Conservation (phyloP, 2,329 filamentous ascomycete species). For the Alternaria tenuissima region DNA sequence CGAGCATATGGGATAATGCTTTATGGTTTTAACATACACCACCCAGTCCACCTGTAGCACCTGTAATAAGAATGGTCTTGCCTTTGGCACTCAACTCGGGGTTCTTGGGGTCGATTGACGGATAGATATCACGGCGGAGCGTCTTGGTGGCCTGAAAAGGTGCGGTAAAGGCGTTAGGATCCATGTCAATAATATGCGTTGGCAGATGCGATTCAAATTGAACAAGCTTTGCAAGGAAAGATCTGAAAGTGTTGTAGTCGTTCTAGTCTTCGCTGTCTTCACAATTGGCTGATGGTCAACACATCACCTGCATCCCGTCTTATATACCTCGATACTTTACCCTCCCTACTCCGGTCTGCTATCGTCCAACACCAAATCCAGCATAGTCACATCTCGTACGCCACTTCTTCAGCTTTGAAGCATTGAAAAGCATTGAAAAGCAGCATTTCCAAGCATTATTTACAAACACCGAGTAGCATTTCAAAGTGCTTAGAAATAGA, state of each 20-base stretch:
- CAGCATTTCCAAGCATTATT: background rate
- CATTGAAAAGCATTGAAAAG: background rate
- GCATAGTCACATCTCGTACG: background rate
- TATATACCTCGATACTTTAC: background rate
- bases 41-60: constrained; percentile 31
- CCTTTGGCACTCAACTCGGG: constrained; percentile 22
- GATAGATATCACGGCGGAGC: constrained; percentile 28
- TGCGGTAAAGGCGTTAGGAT: constrained; percentile 19
- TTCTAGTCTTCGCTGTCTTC: background rate
- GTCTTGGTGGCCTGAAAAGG: constrained; percentile 29
- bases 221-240: background rate
- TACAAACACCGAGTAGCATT: background rate
- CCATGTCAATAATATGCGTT: background rate
- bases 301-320: too few relatives aligned
- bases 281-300: too few relatives aligned
- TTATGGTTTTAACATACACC: background rate
- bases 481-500: background rate
- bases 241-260: background rate
- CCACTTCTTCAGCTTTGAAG: background rate
- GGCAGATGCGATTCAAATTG: background rate
- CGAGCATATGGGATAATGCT: background rate
- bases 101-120: constrained; percentile 24
- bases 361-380: background rate
- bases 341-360: background rate
- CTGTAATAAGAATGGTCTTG: constrained; percentile 32